Conservation (phyloP, 371 early-diverging fungal genomes). For the Mucor circinelloides region DNA sequence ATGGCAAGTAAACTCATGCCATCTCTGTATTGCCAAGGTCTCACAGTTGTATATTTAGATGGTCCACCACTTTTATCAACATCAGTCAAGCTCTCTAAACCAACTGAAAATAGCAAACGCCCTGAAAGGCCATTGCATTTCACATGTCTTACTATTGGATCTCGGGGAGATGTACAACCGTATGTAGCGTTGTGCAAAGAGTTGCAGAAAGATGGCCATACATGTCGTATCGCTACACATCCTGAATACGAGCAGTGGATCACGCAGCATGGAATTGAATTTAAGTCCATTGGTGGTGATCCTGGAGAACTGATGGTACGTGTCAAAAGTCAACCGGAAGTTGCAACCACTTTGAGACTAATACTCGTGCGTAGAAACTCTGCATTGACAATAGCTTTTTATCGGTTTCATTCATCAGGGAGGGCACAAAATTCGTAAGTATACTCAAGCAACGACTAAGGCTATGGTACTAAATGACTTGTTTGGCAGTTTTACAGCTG, state of each 20-base stretch:
- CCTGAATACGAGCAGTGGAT: constrained; percentile 76
- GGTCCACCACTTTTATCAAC: constrained; percentile 19
- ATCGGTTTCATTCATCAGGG: constrained; percentile 69
- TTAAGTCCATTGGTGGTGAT: constrained; percentile 71
- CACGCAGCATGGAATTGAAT: constrained; percentile 73
- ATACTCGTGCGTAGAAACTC: constrained; percentile 45
- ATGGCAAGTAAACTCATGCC: constrained; percentile 16
- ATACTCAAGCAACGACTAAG: background rate
- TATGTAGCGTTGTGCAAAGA: constrained; percentile 81
- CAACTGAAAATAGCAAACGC: background rate
- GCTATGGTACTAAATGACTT: background rate
- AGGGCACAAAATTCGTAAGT: constrained; percentile 57
- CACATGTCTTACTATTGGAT: constrained; percentile 80
- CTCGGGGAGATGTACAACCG: constrained; percentile 86
- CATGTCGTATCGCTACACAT: constrained; percentile 76
- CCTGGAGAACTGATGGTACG: constrained; percentile 67
- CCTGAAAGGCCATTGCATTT: constrained; percentile 63
- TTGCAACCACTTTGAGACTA: too few relatives aligned
- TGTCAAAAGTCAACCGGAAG: too few relatives aligned
- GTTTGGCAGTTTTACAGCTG: constrained; percentile 63
- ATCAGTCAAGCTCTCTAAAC: background rate
- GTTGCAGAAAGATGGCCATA: constrained; percentile 71
- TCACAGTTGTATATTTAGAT: constrained; percentile 1
- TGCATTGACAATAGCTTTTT: constrained; percentile 82
- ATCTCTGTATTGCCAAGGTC: background rate